Evolutionary conservation across 1,284 basidiomycete species (phyloP).

Genomic region (Marasmius fiardii): DNA sequence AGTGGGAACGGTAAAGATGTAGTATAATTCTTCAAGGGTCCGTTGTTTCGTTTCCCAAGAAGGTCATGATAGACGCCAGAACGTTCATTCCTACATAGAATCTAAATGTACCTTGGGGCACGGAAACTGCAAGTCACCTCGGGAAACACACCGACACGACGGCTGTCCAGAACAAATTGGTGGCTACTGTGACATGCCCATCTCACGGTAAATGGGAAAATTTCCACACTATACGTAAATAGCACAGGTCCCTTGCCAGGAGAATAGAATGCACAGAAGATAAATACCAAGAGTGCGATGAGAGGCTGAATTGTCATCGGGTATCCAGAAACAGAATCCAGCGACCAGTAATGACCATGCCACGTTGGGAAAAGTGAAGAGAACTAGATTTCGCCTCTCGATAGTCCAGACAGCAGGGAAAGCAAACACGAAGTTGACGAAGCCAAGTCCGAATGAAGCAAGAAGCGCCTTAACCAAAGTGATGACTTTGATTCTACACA

Average conservation of each 20-base stretch:
- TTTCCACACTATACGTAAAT: constrained; percentile 61
- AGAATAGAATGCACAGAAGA: constrained; percentile 58
- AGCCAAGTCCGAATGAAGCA: constrained; percentile 58
- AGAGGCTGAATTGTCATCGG: constrained; percentile 33
- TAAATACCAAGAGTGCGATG: constrained; percentile 55
- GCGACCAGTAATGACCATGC: constrained; percentile 55
- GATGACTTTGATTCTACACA: constrained; percentile 42
- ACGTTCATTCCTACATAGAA: constrained; percentile 56
- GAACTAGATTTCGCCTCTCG: constrained; percentile 55
- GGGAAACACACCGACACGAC: constrained; percentile 62
- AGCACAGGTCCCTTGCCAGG: constrained; percentile 74
- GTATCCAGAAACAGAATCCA: constrained; percentile 56
- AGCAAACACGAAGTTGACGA: constrained; percentile 66
- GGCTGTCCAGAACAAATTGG: constrained; percentile 49
- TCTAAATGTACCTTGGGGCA: constrained; percentile 45
- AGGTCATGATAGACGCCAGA: constrained; percentile 48
- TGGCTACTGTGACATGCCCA: constrained; percentile 50
- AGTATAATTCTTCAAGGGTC: constrained; percentile 59
- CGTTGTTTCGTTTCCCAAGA: constrained; percentile 70
- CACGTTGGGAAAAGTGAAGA: constrained; percentile 61
- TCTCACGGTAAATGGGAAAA: constrained; percentile 58
- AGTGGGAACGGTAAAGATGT: constrained; percentile 63
- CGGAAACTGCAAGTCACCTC: constrained; percentile 45
- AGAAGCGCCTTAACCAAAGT: constrained; percentile 59
- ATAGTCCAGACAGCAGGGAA: constrained; percentile 63